Base-by-base conservation (phyloP, 352 stramenopile species). In the Globisporangium spiculum region DNA sequence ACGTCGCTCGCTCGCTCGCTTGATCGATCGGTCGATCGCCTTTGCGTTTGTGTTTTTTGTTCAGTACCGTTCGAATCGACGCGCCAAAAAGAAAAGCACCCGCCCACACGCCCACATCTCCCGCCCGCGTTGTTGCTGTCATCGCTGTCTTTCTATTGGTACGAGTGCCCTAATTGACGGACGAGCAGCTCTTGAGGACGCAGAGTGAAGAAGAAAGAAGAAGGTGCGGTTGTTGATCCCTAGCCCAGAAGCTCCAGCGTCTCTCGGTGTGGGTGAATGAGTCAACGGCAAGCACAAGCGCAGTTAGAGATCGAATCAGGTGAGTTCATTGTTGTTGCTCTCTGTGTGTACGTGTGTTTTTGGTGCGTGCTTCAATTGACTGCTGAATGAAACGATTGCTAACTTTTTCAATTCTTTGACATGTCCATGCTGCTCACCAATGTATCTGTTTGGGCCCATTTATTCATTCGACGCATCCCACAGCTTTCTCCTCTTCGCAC, bases 281-380 rank as follows among this genome's bases (percentile, higher is more conserved):
- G 54, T 41, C 62, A 66, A 36, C 55, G 46, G 53, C 67, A 72
- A 48, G 26, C 32, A 41, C 67, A 63, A 48, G 62, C 62, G 20
- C 26, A 55, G 32, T 53, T 56, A 50, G 65, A 57, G 27, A 57
- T 70, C 20, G 59, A 65, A 62, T 52, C 56, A 67, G 50, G 63
- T 67, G 63, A 38, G 63, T n/a, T 46, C 38, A 12, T 38, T 57
- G 26, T 8, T 58, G 12, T 34, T 14, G 24, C 0, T 58, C 20
- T 58, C 4, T 36, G 18, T 60, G 18, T 60, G 27, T 44, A 30
- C 41, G 27, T 52, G 44, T 18, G 6, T 52, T 22, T n/a, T 20
- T n/a, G 6, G 9, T 52, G 8, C 2, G 2, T 9, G 44, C 18
- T 52, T 52, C 18, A 9, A 20, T 22, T 52, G 44, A 52, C 18